Conservation (phyloP, 306 rosid genomes). For the Cucurbita maxima region DNA sequence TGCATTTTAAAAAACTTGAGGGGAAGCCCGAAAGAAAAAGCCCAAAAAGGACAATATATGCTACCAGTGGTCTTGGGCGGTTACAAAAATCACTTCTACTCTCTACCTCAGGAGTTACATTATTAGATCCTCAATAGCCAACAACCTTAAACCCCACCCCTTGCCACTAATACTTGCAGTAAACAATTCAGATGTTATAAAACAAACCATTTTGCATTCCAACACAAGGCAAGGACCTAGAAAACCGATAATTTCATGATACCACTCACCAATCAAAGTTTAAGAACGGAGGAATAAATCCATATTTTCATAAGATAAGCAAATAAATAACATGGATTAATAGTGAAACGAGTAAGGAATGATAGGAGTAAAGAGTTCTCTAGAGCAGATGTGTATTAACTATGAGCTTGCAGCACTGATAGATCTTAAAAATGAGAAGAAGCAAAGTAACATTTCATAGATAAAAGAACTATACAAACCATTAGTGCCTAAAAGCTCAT, state of each 20-base stretch:
- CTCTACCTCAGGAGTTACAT: background rate
- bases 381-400: background rate
- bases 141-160: background rate
- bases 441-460: background rate
- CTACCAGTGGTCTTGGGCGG: too few species aligned
- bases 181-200: background rate
- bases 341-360: background rate
- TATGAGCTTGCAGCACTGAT: background rate
- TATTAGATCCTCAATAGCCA: background rate
- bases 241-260: background rate
- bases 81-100: background rate
- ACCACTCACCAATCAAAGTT: background rate
- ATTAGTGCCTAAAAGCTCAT: conserved; percentile 31
- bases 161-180: background rate
- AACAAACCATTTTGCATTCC: background rate
- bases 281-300: background rate
- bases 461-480: conserved; percentile 25
- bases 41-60: too few species aligned
- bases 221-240: background rate
- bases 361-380: background rate
- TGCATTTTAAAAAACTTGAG: too few species aligned
- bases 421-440: background rate
- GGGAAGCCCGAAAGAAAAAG: too few species aligned
- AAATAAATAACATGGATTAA: background rate
- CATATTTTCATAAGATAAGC: background rate